phyloP scores from a whole-genome alignment of 192 early-diverging fungal genomes.

The Umbelopsis ramanniana region DNA sequence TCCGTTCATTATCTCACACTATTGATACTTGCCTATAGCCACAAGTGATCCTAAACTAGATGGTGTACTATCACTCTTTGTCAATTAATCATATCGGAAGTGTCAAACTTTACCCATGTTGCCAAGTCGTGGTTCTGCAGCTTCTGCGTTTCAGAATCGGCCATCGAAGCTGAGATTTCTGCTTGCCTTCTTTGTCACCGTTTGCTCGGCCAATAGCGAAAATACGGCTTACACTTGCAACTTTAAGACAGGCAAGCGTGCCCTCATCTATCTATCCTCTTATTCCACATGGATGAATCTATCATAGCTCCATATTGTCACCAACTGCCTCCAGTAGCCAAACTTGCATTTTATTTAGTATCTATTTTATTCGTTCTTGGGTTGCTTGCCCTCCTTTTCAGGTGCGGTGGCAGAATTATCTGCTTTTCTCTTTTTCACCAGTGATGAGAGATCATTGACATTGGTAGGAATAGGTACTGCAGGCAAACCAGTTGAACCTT shows the following conservation, averaged over 20 bases:
- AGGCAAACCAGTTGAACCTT: slow-evolving; percentile 7
- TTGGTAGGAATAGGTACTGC: slow-evolving; percentile 2
- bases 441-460: slow-evolving; percentile 55
- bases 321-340: too few relatives aligned
- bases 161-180: background rate
- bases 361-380: background rate
- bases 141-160: background rate
- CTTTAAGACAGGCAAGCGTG: too few relatives aligned
- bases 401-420: background rate
- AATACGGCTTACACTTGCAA: too few relatives aligned
- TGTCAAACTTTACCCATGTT: background rate
- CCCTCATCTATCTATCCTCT: too few relatives aligned
- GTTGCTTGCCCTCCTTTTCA: background rate
- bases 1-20: too few relatives aligned
- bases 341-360: background rate
- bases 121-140: background rate
- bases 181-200: background rate
- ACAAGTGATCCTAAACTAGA: too few relatives aligned
- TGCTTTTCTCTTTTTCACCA: slow-evolving; percentile 51
- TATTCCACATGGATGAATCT: too few relatives aligned
- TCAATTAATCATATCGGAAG: background rate
- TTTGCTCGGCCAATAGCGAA: background rate
- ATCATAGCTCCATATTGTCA: too few relatives aligned
- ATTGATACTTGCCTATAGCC: too few relatives aligned
- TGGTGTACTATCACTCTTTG: too few relatives aligned